phyloP scores from a whole-genome alignment of 2,329 filamentous ascomycete genomes.

The Penicillium oxalicum region DNA sequence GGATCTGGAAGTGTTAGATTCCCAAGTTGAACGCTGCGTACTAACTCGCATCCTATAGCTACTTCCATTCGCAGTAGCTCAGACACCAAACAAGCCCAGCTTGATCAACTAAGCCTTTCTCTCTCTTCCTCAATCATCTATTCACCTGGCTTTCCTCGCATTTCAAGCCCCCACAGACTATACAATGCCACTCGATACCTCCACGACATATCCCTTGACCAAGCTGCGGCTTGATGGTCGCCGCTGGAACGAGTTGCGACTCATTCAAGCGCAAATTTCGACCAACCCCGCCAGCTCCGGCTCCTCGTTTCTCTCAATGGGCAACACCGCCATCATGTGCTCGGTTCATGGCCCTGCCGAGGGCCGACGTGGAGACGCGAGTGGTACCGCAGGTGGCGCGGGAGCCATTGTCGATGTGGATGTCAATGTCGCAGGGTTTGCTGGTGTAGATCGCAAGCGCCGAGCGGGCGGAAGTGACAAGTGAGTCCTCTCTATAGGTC shows the following conservation, averaged over 20 bases:
- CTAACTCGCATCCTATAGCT: conserved; percentile 5
- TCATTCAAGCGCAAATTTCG: conserved; percentile 79
- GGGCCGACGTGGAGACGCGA: conserved; percentile 47
- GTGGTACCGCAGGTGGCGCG: conserved; percentile 40
- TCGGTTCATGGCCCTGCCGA: conserved; percentile 83
- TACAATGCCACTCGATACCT: conserved; percentile 88
- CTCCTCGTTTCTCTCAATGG: conserved; percentile 90
- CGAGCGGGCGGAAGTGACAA: conserved; percentile 66
- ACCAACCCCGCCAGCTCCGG: conserved; percentile 91
- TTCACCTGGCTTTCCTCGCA: background rate
- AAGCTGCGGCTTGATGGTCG: conserved; percentile 77
- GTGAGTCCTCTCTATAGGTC: conserved; percentile 44
- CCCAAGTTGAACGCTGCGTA: background rate
- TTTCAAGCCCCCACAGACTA: background rate
- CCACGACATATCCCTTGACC: conserved; percentile 80
- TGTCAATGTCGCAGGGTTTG: conserved; percentile 81
- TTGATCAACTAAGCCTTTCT: background rate
- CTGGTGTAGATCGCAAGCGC: conserved; percentile 76
- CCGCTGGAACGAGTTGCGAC: conserved; percentile 94
- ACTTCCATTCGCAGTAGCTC: too few relatives aligned
- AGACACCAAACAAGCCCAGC: too few relatives aligned
- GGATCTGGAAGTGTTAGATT: too few relatives aligned
- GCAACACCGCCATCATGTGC: conserved; percentile 95
- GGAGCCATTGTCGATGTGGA: conserved; percentile 70
- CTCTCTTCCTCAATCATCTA: background rate